These are phyloP conservation scores for Picochlorum costavermella DNA, from an alignment of 139 green algal genomes.

Conservation along the genomic window DNA sequence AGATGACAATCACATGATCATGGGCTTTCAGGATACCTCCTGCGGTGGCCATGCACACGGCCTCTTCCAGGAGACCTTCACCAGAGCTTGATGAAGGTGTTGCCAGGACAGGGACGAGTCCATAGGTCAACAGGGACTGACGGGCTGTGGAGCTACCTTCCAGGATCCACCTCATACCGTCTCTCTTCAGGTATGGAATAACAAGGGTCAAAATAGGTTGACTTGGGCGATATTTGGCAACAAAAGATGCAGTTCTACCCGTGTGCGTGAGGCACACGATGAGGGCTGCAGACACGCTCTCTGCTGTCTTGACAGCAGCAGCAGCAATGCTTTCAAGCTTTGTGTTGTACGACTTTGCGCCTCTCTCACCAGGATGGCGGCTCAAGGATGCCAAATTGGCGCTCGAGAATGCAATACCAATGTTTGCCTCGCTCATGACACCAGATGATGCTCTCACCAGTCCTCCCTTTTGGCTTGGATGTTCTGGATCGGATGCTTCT, in stretches of 20 bases:
- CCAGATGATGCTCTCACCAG: neutral
- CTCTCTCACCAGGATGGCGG: conserved; percentile 3
- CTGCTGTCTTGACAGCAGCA: conserved; percentile 73
- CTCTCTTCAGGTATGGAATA: conserved; percentile 67
- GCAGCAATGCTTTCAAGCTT: conserved; percentile 82
- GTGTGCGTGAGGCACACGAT: conserved; percentile 77
- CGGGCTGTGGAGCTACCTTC: conserved; percentile 56
- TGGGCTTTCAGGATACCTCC: conserved; percentile 44
- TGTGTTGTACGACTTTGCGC: neutral
- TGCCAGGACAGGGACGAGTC: conserved; percentile 77
- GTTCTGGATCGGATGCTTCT: conserved; percentile 13
- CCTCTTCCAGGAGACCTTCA: conserved; percentile 60
- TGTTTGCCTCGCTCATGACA: conserved; percentile 10
- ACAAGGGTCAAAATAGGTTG: conserved; percentile 85
- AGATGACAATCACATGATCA: conserved; percentile 39
- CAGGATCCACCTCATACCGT: conserved; percentile 73
- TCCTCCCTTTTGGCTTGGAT: neutral
- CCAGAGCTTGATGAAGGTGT: conserved; percentile 52
- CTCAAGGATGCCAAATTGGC: neutral
- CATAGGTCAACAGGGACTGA: conserved; percentile 67
- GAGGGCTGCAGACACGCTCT: conserved; percentile 64
- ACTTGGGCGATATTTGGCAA: conserved; percentile 78
- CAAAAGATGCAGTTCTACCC: conserved; percentile 63
- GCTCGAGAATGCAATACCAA: neutral
- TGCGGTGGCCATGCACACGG: conserved; percentile 34